A percentile compares a stretch with the other conserved stretches of the same genome.
These are phyloP conservation scores for Bothriochloa decipiens DNA, from an alignment of 176 grass and related monocot species.

Conservation along the genomic window DNA sequence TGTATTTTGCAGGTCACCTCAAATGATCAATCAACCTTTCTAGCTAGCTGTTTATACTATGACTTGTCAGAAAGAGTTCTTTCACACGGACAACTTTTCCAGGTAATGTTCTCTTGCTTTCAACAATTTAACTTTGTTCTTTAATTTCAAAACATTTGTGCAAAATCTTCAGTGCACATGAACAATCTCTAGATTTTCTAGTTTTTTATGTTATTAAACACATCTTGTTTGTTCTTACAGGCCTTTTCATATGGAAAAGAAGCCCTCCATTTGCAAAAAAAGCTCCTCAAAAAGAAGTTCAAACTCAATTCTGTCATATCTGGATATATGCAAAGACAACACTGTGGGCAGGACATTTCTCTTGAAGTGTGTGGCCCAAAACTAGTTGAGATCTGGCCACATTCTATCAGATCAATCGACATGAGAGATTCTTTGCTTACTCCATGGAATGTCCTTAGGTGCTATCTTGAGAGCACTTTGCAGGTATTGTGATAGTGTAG, in stretches of 20 bases:
- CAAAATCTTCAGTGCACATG: neutral
- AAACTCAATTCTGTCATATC: conserved; percentile 43
- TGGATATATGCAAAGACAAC: conserved; percentile 10
- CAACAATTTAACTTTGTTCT: neutral
- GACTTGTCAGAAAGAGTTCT: conserved; percentile 80
- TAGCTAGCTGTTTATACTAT: conserved; percentile 78
- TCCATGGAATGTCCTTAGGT: conserved; percentile 79
- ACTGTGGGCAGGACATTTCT: conserved; percentile 40
- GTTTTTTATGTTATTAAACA: neutral
- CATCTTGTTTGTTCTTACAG: conserved; percentile 48
- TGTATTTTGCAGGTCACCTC: conserved; percentile 62
- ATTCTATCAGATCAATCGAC: conserved; percentile 45
- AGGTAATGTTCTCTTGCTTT: conserved; percentile 45
- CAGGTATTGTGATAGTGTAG: conserved; percentile 56
- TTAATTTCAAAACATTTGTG: conserved; percentile 3
- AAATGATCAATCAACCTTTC: conserved; percentile 54
- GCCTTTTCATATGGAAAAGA: conserved; percentile 77
- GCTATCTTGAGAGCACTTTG: conserved; percentile 92
- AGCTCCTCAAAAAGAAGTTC: conserved; percentile 77
- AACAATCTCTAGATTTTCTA: conserved; percentile 5
- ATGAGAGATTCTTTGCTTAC: conserved; percentile 62
- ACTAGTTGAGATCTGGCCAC: conserved; percentile 71
- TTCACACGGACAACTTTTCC: conserved; percentile 56
- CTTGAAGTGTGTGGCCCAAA: conserved; percentile 61
- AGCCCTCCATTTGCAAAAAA: conserved; percentile 66